A percentile compares a stretch with the other conserved stretches of the same genome.
Evolutionary conservation across 2,329 filamentous ascomycete genomes (phyloP).

Genomic region (Microcera coccophila): DNA sequence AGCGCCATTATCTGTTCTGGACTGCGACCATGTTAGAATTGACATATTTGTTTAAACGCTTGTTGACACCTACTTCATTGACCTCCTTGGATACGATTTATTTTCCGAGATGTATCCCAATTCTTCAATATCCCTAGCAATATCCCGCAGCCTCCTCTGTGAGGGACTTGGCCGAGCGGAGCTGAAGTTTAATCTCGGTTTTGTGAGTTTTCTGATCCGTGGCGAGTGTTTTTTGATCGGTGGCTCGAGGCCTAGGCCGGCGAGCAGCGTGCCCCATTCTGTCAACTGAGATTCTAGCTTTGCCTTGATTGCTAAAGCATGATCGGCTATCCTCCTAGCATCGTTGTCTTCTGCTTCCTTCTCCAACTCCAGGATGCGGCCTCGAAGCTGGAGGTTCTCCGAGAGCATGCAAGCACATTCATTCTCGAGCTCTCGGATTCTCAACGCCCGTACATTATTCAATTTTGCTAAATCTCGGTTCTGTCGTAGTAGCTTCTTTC

Average conservation of each 20-base stretch:
- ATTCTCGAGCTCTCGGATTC: constrained; percentile 71
- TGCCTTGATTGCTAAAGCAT: constrained; percentile 65
- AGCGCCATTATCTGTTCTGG: constrained; percentile 61
- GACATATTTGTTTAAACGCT: not conserved
- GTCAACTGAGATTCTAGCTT: constrained; percentile 68
- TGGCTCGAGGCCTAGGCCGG: constrained; percentile 59
- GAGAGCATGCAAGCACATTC: constrained; percentile 70
- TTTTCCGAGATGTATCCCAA: constrained; percentile 61
- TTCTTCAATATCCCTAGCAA: constrained; percentile 52
- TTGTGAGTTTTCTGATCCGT: constrained; percentile 38
- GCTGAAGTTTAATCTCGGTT: constrained; percentile 40
- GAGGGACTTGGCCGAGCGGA: constrained; percentile 44
- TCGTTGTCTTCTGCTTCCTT: constrained; percentile 61
- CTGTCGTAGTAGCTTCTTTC: constrained; percentile 74
- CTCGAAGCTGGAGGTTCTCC: constrained; percentile 72
- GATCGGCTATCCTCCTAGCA: constrained; percentile 57
- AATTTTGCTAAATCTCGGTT: constrained; percentile 78
- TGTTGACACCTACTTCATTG: constrained; percentile 59
- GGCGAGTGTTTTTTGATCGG: constrained; percentile 47
- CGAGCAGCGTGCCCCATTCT: constrained; percentile 66
- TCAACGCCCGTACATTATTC: constrained; percentile 73
- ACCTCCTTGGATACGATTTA: constrained; percentile 63
- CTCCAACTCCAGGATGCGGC: constrained; percentile 66
- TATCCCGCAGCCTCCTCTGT: constrained; percentile 54
- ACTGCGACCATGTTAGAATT: constrained; percentile 40